A percentile compares a stretch with the other conserved stretches of the same genome.
Conservation (phyloP, 1,139 yeast genomes). For the Saccharomyces pastorianus region DNA sequence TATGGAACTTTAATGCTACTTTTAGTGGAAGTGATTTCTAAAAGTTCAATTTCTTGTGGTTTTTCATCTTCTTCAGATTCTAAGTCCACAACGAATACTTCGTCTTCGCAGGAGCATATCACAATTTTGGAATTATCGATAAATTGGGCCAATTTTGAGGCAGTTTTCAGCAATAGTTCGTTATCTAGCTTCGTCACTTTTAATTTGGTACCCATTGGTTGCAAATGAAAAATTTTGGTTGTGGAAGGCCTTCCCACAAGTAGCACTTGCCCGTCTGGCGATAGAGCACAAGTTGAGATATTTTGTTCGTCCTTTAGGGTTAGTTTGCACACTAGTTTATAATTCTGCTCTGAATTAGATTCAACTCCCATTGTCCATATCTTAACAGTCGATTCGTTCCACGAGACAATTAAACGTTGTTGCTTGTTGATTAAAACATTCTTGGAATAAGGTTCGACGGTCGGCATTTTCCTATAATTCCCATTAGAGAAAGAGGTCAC, state of each 20-base stretch:
- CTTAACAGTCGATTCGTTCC: constrained; percentile 78
- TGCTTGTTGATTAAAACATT: constrained; percentile 45
- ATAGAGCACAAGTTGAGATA: constrained; percentile 61
- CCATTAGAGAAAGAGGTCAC: constrained; percentile 62
- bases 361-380: constrained; percentile 55
- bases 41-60: constrained; percentile 32
- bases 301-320: constrained; percentile 72
- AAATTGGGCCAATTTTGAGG: constrained; percentile 50
- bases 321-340: constrained; percentile 52
- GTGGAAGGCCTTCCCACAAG: constrained; percentile 65
- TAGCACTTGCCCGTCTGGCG: constrained; percentile 55
- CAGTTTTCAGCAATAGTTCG: constrained; percentile 36
- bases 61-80: constrained; percentile 39
- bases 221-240: constrained; percentile 60
- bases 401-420: constrained; percentile 53
- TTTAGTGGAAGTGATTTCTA: constrained; percentile 30
- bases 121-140: constrained; percentile 42
- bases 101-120: constrained; percentile 59
- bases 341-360: constrained; percentile 27
- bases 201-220: constrained; percentile 36
- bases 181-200: constrained; percentile 49
- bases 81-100: constrained; percentile 46
- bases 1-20: constrained; percentile 31
- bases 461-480: constrained; percentile 60
- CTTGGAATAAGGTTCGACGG: constrained; percentile 49